These are phyloP conservation scores for Mediolabrus comicus DNA, from an alignment of 108 stramenopile genomes.

Conservation along the genomic window DNA sequence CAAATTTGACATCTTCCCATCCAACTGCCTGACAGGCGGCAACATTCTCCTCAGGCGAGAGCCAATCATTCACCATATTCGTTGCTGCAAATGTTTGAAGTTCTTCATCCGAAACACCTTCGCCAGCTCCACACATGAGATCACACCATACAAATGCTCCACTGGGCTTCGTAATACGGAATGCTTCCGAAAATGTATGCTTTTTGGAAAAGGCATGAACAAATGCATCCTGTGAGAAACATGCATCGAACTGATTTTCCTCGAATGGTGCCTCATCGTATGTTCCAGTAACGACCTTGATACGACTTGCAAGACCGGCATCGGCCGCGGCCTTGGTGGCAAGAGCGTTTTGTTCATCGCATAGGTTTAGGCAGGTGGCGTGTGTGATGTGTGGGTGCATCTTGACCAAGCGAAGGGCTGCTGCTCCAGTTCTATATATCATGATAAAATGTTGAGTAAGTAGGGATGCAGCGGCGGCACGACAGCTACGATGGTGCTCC, in stretches of 20 bases:
- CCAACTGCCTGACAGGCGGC: slow-evolving; percentile 37
- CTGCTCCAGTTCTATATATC: slow-evolving; percentile 9
- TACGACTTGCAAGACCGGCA: slow-evolving; percentile 33
- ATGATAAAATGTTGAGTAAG: too few species aligned
- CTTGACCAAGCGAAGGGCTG: slow-evolving; percentile 8
- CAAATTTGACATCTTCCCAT: slow-evolving; percentile 53
- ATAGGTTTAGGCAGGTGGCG: slow-evolving; percentile 46
- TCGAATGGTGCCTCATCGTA: slow-evolving; percentile 38
- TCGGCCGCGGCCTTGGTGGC: slow-evolving; percentile 33
- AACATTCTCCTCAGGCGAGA: slow-evolving; percentile 47
- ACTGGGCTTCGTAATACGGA: slow-evolving; percentile 52
- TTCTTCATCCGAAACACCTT: slow-evolving; percentile 44
- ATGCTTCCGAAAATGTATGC: slow-evolving; percentile 48
- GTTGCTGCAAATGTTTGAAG: slow-evolving; percentile 39
- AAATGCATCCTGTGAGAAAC: slow-evolving; percentile 67
- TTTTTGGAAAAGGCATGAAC: slow-evolving; percentile 55
- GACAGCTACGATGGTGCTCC: too few species aligned
- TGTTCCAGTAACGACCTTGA: slow-evolving; percentile 36
- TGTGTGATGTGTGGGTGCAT: slow-evolving; percentile 30
- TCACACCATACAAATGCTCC: slow-evolving; percentile 59
- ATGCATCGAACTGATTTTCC: slow-evolving; percentile 37
- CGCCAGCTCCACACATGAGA: slow-evolving; percentile 53
- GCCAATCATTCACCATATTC: slow-evolving; percentile 57
- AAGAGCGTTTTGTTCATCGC: slow-evolving; percentile 44
- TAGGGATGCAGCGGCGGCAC: too few species aligned